Evolutionary conservation across 2,329 filamentous ascomycete species (phyloP), one percentile per base, ranked within the genome.

Genomic region (Penicillium sclerotiorum): DNA sequence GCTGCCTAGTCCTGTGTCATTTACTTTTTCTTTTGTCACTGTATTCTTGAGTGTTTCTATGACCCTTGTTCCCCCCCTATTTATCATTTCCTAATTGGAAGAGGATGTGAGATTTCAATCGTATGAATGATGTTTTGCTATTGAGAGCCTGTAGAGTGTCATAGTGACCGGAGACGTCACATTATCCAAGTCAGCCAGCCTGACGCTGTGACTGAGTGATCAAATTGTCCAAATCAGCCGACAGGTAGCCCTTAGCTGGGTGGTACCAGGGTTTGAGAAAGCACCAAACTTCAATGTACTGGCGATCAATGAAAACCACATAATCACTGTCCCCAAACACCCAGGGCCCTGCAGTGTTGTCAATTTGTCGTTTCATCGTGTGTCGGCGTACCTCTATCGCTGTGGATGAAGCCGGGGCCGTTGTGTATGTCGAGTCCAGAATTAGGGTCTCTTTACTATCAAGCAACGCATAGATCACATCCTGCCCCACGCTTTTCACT

Each of bases 41-140:
- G 58, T 60, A 61, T 61, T 61, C 56, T 55, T 59, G 59, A 56
- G 54, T 61, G 47, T 59, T 59, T 59, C 48, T 57, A 60, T 54
- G 58, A 50, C 46, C 47, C 27, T 47, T 56, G 35, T 55, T 57
- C 13, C 25, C n/a, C n/a, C n/a, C 15, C 20, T 36, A 17, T 55
- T 43, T 43, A 59, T 59, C 57, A 60, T 55, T 58, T 59, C 59
- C 56, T 60, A 61, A 59, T 61, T 32, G 52, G 52, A 57, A 52
- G 50, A 45, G 46, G 49, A 48, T 53, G 36, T 51, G 47, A 49
- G 52, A 50, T 39, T 39, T 39, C 20, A 43, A 43, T 33, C 20
- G 40, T 33, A 30, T 22, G 15, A 33, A n/a, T n/a, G 18, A n/a
- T 22, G 28, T 13, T 43, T 5, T 43, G 15, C 9, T 23, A n/a